Evolutionary conservation across 1,284 basidiomycete genomes (phyloP), one percentile per base, ranked within the genome.

Genomic region (Fomitopsis betulina): DNA sequence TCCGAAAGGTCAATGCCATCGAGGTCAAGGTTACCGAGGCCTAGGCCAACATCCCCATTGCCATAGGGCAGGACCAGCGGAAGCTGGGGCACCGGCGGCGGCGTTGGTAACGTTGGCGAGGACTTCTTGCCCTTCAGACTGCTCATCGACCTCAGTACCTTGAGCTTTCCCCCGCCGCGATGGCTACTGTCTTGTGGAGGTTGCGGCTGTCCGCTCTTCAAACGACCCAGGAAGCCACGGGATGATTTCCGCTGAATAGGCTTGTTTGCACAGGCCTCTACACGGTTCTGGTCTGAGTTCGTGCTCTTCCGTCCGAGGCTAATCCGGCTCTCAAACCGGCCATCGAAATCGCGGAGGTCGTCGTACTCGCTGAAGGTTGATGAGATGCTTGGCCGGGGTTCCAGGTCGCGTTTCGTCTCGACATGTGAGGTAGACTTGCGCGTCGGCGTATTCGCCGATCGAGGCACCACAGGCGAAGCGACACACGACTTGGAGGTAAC

Each of bases 351-450:
- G 33, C 82, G 77, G 33, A 93, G 72, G 71, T 93, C 92, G 62
- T 93, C 91, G 62, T 93, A 93, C 64, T 93, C 91, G 67, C 90
- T 92, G 69, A 90, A 90, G 21, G 76, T 81, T 1, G 87, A 67
- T 17, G 65, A 68, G 15, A 61, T 67, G 55, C 68, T 72, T 3
- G 63, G 64, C 9, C 68, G 61, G 15, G 66, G 62, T 32, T 73
- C 72, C 35, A 68, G 67, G 60, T 81, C 79, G 37, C 61, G 37
- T 54, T 68, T 64, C 5, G 75, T 8, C 7, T 50, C 55, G 9
- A 61, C 43, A 27, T 58, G 57, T 9, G 56, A 47, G 10, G 60
- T 43, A 15, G 58, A 56, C 13, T 51, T 40, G 15, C 49, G 55
- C 6, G 64, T 61, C 3, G 65, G 27, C 5, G 64, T 59, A 9